Evolutionary conservation across 2,329 filamentous ascomycete genomes (phyloP), one percentile per base, ranked within the genome.

Genomic region (Chaetomium sp.): DNA sequence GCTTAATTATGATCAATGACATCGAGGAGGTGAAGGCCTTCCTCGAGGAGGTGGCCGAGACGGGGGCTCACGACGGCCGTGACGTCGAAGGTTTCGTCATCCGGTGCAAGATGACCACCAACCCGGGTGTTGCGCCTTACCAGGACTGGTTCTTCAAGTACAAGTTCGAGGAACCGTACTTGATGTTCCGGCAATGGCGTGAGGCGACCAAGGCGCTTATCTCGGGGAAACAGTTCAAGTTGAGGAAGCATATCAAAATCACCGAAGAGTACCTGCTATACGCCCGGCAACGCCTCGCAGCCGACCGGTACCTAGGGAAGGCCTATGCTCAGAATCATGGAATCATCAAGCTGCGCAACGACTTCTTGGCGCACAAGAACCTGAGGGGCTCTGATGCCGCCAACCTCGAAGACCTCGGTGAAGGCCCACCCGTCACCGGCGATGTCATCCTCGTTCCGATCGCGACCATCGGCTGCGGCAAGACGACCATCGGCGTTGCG

Each of bases 61-160:
- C 92, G 9, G 95, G 95, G 5, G 89, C 91, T 42, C 94, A 96
- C 78, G 89, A 91, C 68, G 94, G 93, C 10, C 90, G 93, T 61
- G 94, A 98, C 70, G 94, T 97, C 0, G 95, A 99, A 78, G 95
- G 95, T 4, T 99, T 99, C 72, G 95, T 99, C 64, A 90, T 99
- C 70, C 89, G 95, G 63, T 98, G 95, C 84, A 91, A 87, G 79
- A 87, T 81, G 81, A 80, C 83, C 19, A 74, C 78, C n/a, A 77
- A 87, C 31, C 80, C 81, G 0, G 79, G 77, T 1, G 74, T 76
- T 16, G 76, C 76, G 1, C 84, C 85, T 0, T 95, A 88, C 75
- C 80, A 85, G n/a, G 93, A 99, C 76, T 99, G 95, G 95, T 99
- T 99, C 78, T 99, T 99, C 88, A 99, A 99, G 78, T 99, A 93